phyloP scores from a whole-genome alignment of 805 yeast species.

The Diddensiella caesifluorescens region DNA sequence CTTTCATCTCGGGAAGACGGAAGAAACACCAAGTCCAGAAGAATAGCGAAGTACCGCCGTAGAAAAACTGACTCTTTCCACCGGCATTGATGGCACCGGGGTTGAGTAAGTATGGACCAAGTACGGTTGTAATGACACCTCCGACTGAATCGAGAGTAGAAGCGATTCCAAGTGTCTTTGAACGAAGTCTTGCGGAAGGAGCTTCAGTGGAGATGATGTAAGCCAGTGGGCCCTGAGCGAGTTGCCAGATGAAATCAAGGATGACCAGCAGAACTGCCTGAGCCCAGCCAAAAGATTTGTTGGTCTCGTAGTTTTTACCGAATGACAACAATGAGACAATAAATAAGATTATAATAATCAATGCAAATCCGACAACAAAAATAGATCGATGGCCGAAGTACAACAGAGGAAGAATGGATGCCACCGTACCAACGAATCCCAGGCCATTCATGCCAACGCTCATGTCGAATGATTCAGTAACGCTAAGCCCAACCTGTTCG shows the following conservation, averaged over 20 bases:
- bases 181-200: conserved; percentile 38
- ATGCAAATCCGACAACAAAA: conserved; percentile 32
- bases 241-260: conserved; percentile 42
- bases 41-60: conserved; percentile 35
- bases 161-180: conserved; percentile 32
- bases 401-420: conserved; percentile 16
- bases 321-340: conserved; percentile 35
- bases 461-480: conserved; percentile 36
- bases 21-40: conserved; percentile 40
- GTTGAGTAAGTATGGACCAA: conserved; percentile 42
- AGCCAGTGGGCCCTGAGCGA: conserved; percentile 42
- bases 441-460: conserved; percentile 41
- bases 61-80: conserved; percentile 44
- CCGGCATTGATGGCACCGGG: conserved; percentile 40
- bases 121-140: background rate
- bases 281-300: conserved; percentile 21
- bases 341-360: conserved; percentile 36
- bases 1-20: conserved; percentile 52
- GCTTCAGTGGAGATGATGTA: conserved; percentile 39
- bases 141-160: conserved; percentile 11
- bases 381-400: conserved; percentile 22
- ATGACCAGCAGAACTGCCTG: conserved; percentile 42
- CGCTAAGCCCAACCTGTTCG: conserved; percentile 36
- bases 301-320: conserved; percentile 25
- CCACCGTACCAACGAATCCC: conserved; percentile 40